Evolutionary conservation across 208 protist species (phyloP), one percentile per base, ranked within the genome.

Genomic region (Naegleria gruberi): DNA sequence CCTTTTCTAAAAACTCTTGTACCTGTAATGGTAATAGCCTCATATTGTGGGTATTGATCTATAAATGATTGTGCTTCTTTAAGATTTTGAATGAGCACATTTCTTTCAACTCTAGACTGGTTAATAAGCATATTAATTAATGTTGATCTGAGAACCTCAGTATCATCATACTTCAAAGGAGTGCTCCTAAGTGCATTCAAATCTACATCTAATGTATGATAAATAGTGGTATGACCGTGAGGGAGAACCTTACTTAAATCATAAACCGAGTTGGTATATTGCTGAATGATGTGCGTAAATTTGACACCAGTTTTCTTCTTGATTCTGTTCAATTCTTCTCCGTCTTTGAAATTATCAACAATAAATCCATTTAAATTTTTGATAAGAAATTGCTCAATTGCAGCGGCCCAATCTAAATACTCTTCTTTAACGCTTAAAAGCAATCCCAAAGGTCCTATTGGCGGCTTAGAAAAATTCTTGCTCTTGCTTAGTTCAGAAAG

Each of bases 371-470:
- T n/a, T 17, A 87, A 41, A 6, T 40, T 8, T 37, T 87, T 87
- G 17, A 15, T 47, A 17, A 87, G 17, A 40, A 43, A 42, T 19
- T 44, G 12, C 15, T 88, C 12, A 42, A 88, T 19, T 6, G 10
- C 44, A 6, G 84, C 30, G 41, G 84, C 84, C 84, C 84, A 88
- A n/a, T 88, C 1, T 5, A 88, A 8, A 43, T 77, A 37, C 34
- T 77, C 65, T 5, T 88, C 45, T 26, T n/a, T 88, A 37, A 65
- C 6, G 2, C 8, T 65, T 5, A 65, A 37, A 8, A 88, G 8
- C 5, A 88, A 19, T 10, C 84, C 84, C 41, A 88, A 26, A 65
- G 84, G 84, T 23, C 84, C 84, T 10, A 88, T 65, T 17, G 84
- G 84, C 43, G 43, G 10, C 30, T 41, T 88, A 12, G 19, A 4